Evolutionary conservation across 2,329 filamentous ascomycete species (phyloP), one percentile per base, ranked within the genome.

Genomic region (Pseudogymnoascus sp.): DNA sequence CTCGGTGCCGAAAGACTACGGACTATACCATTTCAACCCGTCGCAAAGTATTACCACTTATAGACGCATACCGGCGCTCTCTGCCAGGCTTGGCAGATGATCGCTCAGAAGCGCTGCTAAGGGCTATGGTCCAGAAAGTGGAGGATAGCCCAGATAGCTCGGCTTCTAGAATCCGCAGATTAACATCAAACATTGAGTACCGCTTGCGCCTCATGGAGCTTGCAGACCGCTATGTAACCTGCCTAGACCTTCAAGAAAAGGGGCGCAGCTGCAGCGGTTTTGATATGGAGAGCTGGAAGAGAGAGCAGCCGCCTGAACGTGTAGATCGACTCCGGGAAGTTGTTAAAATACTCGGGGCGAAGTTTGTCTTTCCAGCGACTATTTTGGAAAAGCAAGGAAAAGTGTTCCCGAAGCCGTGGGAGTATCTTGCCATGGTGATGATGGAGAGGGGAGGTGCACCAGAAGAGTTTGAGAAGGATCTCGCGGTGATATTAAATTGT

Each of bases 361-460:
- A 9, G 4, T 50, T 31, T 31, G 26, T 50, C 4, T 50, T 50
- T 50, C 44, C 44, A 5, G 44, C 44, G 1, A 50, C 44, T 31
- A 50, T 50, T 31, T 15, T 50, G 7, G 44, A 31, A 8, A 50
- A 29, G 26, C 44, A 50, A 15, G 44, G 44, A 7, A 50, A 31
- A n/a, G 44, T 50, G 26, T 50, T 50, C 8, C 44, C 44, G 17
- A 50, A 50, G n/a, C 44, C 44, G 44, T 50, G 44, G 44, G 44
- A 50, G n/a, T 50, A 50, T 31, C 44, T 50, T 31, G 44, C 44
- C 7, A 50, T 50, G 44, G 44, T 31, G n/a, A 31, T 50, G 44
- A 31, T 50, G 26, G 44, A 50, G n/a, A 31, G 44, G 26, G 44
- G 44, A 10, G 44, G 44, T 17, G 31, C 44, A 24, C 8, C 44